A percentile compares a stretch with the other conserved stretches of the same genome.
Conservation (phyloP, 1,139 yeast species). For the Suzukiozyma palmioleophila region DNA sequence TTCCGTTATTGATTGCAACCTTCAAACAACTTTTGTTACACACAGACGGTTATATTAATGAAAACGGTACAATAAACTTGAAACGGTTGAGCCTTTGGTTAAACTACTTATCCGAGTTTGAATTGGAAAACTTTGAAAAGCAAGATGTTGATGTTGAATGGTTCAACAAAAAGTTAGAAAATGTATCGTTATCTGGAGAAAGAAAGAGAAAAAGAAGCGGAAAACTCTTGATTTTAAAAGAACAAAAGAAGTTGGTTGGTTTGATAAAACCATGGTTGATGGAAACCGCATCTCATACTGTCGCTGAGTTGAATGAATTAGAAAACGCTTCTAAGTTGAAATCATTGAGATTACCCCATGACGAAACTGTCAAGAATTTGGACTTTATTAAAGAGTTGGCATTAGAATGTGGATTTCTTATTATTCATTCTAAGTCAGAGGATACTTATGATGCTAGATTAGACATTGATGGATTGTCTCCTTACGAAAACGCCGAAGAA, state of each 20-base stretch:
- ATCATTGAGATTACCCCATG: constrained; percentile 42
- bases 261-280: constrained; percentile 66
- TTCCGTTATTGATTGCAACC: constrained; percentile 82
- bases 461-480: constrained; percentile 72
- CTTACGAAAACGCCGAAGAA: constrained; percentile 61
- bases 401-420: constrained; percentile 59
- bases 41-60: constrained; percentile 82
- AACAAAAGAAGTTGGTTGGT: constrained; percentile 65
- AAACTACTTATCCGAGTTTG: constrained; percentile 62
- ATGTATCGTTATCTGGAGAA: constrained; percentile 70
- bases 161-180: constrained; percentile 82
- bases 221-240: constrained; percentile 60
- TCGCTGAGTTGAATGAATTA: constrained; percentile 24
- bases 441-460: constrained; percentile 54
- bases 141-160: constrained; percentile 84
- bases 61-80: constrained; percentile 76
- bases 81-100: constrained; percentile 72
- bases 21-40: constrained; percentile 76
- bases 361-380: constrained; percentile 45
- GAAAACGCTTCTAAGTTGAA: constrained; percentile 48
- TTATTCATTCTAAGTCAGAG: constrained; percentile 55
- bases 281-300: constrained; percentile 30
- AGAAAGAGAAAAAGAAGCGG: constrained; percentile 64
- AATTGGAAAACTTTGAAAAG: constrained; percentile 75
- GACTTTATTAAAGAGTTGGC: constrained; percentile 62